Conservation (phyloP, 2,329 filamentous ascomycete genomes). For the Penicillium thymicola region DNA sequence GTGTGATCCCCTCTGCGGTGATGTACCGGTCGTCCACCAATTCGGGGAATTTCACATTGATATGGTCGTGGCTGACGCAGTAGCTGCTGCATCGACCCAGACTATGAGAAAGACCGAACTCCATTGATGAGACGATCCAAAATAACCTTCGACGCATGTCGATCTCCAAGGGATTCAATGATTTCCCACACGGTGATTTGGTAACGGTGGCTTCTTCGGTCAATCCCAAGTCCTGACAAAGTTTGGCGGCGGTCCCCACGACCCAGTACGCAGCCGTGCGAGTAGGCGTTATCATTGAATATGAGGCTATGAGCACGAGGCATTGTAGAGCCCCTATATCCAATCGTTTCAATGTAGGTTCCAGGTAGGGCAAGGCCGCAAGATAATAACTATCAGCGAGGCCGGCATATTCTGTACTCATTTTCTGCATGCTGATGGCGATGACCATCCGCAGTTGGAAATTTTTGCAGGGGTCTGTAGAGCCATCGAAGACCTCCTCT, state of each 20-base stretch:
- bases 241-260: constrained; percentile 78
- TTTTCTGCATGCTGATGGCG: constrained; percentile 89
- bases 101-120: constrained; percentile 80
- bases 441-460: constrained; percentile 89
- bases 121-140: constrained; percentile 86
- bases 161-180: constrained; percentile 68
- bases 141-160: constrained; percentile 86
- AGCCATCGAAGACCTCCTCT: constrained; percentile 74
- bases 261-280: constrained; percentile 91
- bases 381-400: constrained; percentile 94
- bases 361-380: constrained; percentile 78
- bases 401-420: constrained; percentile 85
- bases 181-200: constrained; percentile 56
- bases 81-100: constrained; percentile 85
- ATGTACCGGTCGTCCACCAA: constrained; percentile 80
- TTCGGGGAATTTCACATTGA: constrained; percentile 83
- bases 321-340: constrained; percentile 89
- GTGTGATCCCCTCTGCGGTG: constrained; percentile 68
- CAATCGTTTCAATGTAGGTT: constrained; percentile 80
- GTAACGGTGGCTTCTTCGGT: constrained; percentile 85
- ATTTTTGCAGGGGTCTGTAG: constrained; percentile 75
- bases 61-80: constrained; percentile 73
- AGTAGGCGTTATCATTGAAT: constrained; percentile 88
- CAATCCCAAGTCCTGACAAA: constrained; percentile 84
- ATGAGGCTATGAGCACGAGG: constrained; percentile 80